These are phyloP conservation scores for Zasmidium citrigriseum DNA, from an alignment of 2,329 filamentous ascomycete genomes.

Conservation along the genomic window DNA sequence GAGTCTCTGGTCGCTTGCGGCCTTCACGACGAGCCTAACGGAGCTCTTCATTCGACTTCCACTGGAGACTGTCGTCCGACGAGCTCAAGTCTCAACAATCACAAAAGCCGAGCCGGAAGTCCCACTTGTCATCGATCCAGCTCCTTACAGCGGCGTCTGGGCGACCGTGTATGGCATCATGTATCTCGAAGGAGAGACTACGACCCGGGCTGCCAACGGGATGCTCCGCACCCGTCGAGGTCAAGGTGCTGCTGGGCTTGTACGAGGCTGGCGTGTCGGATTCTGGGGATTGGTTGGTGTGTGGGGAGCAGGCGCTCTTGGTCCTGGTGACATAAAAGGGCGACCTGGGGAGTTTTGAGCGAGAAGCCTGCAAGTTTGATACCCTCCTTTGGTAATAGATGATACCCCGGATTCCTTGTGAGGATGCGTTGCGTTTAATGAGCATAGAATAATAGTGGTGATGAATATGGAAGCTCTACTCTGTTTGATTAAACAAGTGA, in stretches of 20 bases:
- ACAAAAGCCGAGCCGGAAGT: constrained; percentile 37
- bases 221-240: constrained; percentile 56
- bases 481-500: neutral
- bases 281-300: constrained; percentile 76
- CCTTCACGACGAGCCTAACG: constrained; percentile 75
- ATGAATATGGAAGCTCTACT: neutral
- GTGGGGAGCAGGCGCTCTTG: constrained; percentile 68
- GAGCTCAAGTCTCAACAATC: constrained; percentile 69
- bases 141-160: constrained; percentile 81
- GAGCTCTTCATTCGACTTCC: constrained; percentile 87
- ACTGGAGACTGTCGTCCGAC: constrained; percentile 84
- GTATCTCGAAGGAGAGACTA: constrained; percentile 71
- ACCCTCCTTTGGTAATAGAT: neutral
- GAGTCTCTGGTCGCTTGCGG: constrained; percentile 75
- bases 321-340: constrained; percentile 60
- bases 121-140: constrained; percentile 77
- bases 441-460: neutral
- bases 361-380: neutral
- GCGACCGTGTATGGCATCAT: constrained; percentile 89
- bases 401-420: neutral
- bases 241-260: constrained; percentile 68
- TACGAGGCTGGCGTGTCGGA: constrained; percentile 74
- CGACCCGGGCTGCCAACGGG: constrained; percentile 34
- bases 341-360: constrained; percentile 33
- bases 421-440: neutral